Base-by-base conservation (phyloP, 441 rosid genomes). In the Eutrema salsugineum region DNA sequence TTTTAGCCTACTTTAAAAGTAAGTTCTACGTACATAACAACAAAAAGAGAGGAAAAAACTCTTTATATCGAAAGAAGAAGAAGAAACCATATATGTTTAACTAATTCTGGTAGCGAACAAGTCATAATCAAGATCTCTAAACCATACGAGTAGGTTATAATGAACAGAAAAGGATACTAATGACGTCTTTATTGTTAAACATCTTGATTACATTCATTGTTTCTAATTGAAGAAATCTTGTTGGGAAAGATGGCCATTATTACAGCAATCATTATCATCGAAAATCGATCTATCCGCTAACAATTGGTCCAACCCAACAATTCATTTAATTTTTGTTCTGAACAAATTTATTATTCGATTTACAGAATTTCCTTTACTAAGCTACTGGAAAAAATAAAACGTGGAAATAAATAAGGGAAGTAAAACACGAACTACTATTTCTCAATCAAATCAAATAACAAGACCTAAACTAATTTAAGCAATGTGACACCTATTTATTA, bases 201-300 rank as follows among this genome's bases (percentile, higher is more conserved):
- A n/a, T 10, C 39, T 28, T 7, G 48, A 40, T 71, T 50, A 39
- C 9, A 43, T 1, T 8, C 6, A 14, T 47, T 40, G 39, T 48
- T 66, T 30, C 20, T 32, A 30, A 15, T 53, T 15, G 68, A 66
- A 73, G 54, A 54, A 36, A 68, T 46, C 14, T 19, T 61, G 28
- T 44, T 68, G 70, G 74, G 69, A 68, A 68, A 53, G 56, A 68
- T 61, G 65, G 28, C 20, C 20, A 61, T 44, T 19, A 62, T 62
- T 62, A 75, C n/a, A 75, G 14, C 75, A 75, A 75, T 63, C 75
- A 75, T 75, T 68, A 46, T 30, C 20, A 68, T 68, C 38, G 70
- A 39, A 68, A 46, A 62, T 55, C 30, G 75, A 68, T 47, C 7
- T 75, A 44, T 36, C 74, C 68, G 5, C 11, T 16, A 68, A 43